Base-by-base conservation (phyloP, 176 grass and related monocot genomes). In the Aegilops speltoides region DNA sequence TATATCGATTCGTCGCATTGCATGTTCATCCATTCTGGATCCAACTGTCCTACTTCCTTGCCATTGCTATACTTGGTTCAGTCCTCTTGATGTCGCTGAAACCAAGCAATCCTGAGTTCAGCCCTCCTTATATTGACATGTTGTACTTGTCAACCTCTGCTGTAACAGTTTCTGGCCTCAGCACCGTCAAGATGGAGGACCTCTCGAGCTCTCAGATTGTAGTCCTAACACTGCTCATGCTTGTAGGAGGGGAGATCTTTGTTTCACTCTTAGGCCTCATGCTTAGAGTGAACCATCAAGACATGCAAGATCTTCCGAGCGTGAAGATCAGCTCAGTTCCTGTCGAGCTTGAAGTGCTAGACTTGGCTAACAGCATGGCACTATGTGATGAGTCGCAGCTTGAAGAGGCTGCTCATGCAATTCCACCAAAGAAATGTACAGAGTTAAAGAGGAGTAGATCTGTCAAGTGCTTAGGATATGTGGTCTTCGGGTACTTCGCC, bases 121-220 rank as follows among this genome's bases (percentile, higher is more conserved):
- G n/a, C 2, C 86, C 83, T 4, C 19, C n/a, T 36, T 79, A 89
- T 23, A 9, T 95, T 0, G 84, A 93, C 76, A 59, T 95, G 68
- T 12, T 95, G 74, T 95, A 56, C 60, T 65, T 79, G 72, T 91
- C 93, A 8, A 76, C 83, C 9, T 95, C 94, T 6, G 88, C 94
- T 34, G 20, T 67, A 64, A 93, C 91, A 0, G 81, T 89, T 52
- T 89, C 91, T 0, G 90, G 91, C 66, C 83, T 95, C 77, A 86
- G 76, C 71, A 45, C 77, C 5, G 29, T 93, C 38, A 78, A 77
- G 78, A 87, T 80, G 73, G 91, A 95, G 89, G 67, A 37, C 22
- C 85, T 93, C 70, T 95, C 93, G 7, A 91, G 83, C 87, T 80
- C 83, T 8, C 91, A 93, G 48, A 87, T 95, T 31, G 8, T 77